These are phyloP conservation scores for Beauveria bassiana DNA, from an alignment of 2,329 filamentous ascomycete genomes.

Conservation along the genomic window DNA sequence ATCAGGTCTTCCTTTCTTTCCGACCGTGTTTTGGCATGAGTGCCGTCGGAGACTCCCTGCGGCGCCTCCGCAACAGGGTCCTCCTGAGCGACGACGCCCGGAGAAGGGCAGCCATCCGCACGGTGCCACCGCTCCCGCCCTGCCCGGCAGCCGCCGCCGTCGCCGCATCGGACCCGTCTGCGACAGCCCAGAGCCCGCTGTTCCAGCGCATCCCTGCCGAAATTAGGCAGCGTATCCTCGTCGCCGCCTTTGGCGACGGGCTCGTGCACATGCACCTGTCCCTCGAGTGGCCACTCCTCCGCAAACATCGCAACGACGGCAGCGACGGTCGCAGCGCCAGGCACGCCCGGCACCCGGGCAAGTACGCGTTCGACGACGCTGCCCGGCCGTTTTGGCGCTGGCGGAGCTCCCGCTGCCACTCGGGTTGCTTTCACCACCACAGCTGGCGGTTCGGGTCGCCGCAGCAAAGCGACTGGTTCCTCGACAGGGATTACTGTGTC, in stretches of 20 bases:
- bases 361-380: background rate
- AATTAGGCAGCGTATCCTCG: background rate
- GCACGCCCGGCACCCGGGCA: background rate
- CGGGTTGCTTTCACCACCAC: background rate
- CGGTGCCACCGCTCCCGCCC: background rate
- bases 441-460: background rate
- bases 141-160: background rate
- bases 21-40: background rate
- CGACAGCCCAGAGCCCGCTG: background rate
- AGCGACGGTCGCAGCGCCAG: background rate
- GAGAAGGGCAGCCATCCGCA: background rate
- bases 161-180: background rate
- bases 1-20: background rate
- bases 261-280: conserved; percentile 1
- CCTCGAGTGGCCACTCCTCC: background rate
- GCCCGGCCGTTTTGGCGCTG: conserved; percentile 1
- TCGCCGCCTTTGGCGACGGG: background rate
- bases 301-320: background rate
- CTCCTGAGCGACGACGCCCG: background rate
- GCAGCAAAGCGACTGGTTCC: background rate
- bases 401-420: conserved; percentile 1
- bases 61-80: background rate
- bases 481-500: background rate
- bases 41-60: background rate
- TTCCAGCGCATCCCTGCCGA: background rate